Base-by-base conservation (phyloP, 495 filamentous ascomycete species). In the Aspergillus asperescens region DNA sequence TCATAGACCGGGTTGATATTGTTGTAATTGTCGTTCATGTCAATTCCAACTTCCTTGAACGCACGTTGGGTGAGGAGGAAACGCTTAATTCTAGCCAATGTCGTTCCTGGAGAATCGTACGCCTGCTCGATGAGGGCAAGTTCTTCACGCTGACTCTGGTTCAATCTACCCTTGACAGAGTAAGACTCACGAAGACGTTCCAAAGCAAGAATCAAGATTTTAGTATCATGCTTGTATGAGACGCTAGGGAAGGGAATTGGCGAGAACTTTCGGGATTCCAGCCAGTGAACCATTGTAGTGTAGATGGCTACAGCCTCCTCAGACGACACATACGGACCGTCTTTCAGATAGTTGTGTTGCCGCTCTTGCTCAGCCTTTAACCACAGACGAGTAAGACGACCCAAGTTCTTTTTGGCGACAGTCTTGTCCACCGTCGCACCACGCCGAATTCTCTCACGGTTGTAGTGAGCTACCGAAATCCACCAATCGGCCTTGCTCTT, bases 1-100 rank as follows among this genome's bases (percentile, higher is more conserved):
- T 99, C 94, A 61, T 97, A 99, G 23, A 99, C 94, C 4, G 94
- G 94, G 61, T 97, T 99, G 76, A 97, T 99, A 27, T 87, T 89
- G 73, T 86, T 95, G 67, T 99, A 99, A 61, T 99, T 99, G 72
- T 99, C 94, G 66, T 99, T 99, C 94, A 99, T 99, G 62, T 99
- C 94, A 50, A 99, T 97, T 39, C 93, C 92, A 31, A 99, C 94
- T 68, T 99, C 94, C 73, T 99, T 99, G 76, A 99, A 99, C 1
- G 94, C 94, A 63, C 94, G 81, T 65, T 96, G 91, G 1, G 94
- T 99, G 43, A 99, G 81, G 20, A 99, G 77, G 76, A 96, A 97
- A 44, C 94, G 88, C 77, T 99, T 99, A 71, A 99, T 99, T 55
- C 94, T 78, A 23, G 95, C 92, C 35, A 99, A 71, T 1, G 94